A percentile compares a stretch with the other conserved stretches of the same genome.
Evolutionary conservation across 1,284 basidiomycete species (phyloP).

Genomic region (Cystobasidium slooffiae): DNA sequence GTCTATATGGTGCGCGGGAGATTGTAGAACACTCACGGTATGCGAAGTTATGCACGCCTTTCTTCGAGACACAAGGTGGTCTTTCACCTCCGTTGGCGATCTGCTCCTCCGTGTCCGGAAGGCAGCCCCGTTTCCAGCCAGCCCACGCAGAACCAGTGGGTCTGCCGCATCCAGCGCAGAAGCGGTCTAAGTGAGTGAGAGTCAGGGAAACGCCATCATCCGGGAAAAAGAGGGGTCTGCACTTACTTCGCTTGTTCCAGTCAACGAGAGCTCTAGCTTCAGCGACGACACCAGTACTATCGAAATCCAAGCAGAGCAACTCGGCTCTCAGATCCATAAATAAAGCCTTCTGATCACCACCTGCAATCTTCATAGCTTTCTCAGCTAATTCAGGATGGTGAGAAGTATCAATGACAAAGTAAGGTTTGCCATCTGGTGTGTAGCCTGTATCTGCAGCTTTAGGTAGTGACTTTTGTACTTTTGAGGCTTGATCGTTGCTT

Average conservation of each 20-base stretch:
- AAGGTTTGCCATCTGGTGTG: constrained; percentile 72
- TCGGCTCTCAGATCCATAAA: constrained; percentile 65
- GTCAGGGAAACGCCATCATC: not conserved
- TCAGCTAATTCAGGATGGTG: constrained; percentile 63
- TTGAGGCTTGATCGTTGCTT: constrained; percentile 63
- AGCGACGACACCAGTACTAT: constrained; percentile 74
- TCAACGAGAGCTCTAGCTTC: constrained; percentile 78
- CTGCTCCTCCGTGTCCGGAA: constrained; percentile 63
- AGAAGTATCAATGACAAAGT: constrained; percentile 76
- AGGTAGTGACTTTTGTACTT: constrained; percentile 38
- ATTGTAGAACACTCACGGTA: constrained; percentile 48
- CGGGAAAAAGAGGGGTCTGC: constrained; percentile 50
- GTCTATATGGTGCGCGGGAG: not conserved
- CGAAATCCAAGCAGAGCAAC: constrained; percentile 58
- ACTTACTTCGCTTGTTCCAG: constrained; percentile 86
- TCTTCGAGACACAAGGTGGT: constrained; percentile 60
- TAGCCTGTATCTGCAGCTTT: constrained; percentile 57
- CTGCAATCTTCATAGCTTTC: constrained; percentile 53
- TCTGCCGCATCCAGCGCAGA: constrained; percentile 85
- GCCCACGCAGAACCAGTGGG: constrained; percentile 86
- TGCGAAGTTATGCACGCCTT: constrained; percentile 79
- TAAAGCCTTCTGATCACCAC: constrained; percentile 59
- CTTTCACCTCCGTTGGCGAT: constrained; percentile 70
- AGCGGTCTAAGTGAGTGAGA: constrained; percentile 60
- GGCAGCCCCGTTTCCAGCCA: constrained; percentile 90